Evolutionary conservation across 495 filamentous ascomycete species (phyloP), one percentile per base, ranked within the genome.

Genomic region (Ramalina intermedia): DNA sequence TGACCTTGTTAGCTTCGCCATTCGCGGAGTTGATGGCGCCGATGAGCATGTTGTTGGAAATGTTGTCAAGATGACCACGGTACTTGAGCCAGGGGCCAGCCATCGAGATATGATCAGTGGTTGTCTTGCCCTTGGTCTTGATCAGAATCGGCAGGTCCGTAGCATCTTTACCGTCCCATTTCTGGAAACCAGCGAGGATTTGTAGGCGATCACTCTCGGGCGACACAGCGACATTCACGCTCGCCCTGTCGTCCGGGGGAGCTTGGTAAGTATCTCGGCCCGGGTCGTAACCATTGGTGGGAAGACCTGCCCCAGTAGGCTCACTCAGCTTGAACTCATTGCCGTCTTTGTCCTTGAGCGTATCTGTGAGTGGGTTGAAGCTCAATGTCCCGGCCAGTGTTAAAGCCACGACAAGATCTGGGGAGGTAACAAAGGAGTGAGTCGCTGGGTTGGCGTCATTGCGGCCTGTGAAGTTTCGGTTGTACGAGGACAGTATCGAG

Each of bases 11-110:
- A 56, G 90, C 91, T 75, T 98, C 85, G 49, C 84, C 87, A 69
- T 96, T 98, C 56, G 82, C 90, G 52, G 78, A 75, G 71, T 96
- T 98, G 73, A 87, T 84, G 54, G 91, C 91, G 72, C 93, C 93
- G 60, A 98, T 96, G 67, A 98, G 71, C 89, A 96, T 95, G 79
- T 98, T 98, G 81, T 96, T 96, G 62, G 93, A 96, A 75, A 98
- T 96, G 78, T 98, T 98, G 77, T 98, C 93, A 64, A 98, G 77
- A 67, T 98, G 91, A 43, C 91, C 91, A 78, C 93, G 87, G 80
- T 98, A 98, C 77, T 98, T 98, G 68, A 98, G 78, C 91, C 91
- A 98, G 41, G 91, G 91, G 55, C 91, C 91, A 62, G 91, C 91
- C 86, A 90, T 96, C 51, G 93, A 96, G 70, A 98, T 98, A 75